Base-by-base conservation (phyloP, 1,139 yeast genomes). In the Candida sp. region DNA sequence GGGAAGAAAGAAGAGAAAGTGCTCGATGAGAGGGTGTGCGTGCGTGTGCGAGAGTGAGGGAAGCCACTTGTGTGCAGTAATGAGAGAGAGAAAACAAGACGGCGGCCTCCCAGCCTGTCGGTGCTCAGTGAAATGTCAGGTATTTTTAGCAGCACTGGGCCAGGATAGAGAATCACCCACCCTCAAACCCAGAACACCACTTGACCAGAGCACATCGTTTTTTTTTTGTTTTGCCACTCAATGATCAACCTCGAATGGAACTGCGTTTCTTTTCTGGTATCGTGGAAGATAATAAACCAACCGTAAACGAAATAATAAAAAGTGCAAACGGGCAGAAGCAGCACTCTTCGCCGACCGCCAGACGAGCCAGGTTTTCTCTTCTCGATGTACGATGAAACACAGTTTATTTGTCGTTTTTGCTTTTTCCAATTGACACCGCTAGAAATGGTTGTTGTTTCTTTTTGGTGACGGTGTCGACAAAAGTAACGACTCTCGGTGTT, bases 51-150 rank as follows among this genome's bases (percentile, higher is more conserved):
- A 17, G 17, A 17, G 17, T 17, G 17, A 17, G 17, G 17, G 17
- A 17, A 11, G 27, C 22, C 35, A 5, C 38, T 44, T 44, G 22
- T 46, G 33, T 42, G 49, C 47, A 44, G 47, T 44, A 40, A n/a
- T 12, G 17, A n/a, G 3, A 34, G 17, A 5, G 38, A 33, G n/a
- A 33, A 17, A 17, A 17, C 17, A 17, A 17, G 17, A 17, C 17
- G 17, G 17, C 17, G 17, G 17, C 17, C 17, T 17, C 17, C 17
- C 27, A 38, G 25, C 27, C 28, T 22, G n/a, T 38, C 11, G 4
- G 23, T 38, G 41, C 28, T 38, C 25, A 22, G n/a, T 7, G 17
- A 33, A 4, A 33, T 7, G 35, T 33, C n/a, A 33, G 35, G 35
- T 11, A 11, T 33, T 33, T 33, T 33, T 33, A 11, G 12, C n/a